Evolutionary conservation across 2,329 filamentous ascomycete species (phyloP), one percentile per base, ranked within the genome.

Genomic region (Aspergillus sp.): DNA sequence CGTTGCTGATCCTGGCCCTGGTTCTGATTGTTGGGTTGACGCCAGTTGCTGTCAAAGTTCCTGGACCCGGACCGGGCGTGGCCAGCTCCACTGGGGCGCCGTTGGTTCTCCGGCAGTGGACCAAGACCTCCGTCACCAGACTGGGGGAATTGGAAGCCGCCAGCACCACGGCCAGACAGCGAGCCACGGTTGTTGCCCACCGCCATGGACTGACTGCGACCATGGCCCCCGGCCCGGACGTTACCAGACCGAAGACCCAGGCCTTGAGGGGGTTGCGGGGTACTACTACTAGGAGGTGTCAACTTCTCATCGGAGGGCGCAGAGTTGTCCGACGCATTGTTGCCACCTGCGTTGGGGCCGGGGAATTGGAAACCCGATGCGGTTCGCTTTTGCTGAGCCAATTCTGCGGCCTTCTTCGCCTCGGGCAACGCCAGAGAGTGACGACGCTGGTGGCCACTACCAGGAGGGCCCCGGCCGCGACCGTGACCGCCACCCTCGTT

Each of bases 41-140:
- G 86, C 93, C 93, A 98, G 71, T 98, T 98, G 60, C 90, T 84
- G 57, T 98, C 93, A 62, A 97, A 97, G 71, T 97, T 98, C 53
- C 93, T 83, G 27, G 93, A 98, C 7, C 81, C 81, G 30, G 83
- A 85, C 52, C 93, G 82, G 53, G 80, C 83, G 65, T 98, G 93
- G 47, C 88, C 85, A 38, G 68, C 59, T 55, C 81, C 78, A 58
- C 85, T 86, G 57, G 85, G 83, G 57, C 88, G 86, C 51, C 87
- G 84, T 57, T 82, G 77, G 63, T 89, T 86, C 56, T 93, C 88
- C 9, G 71, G 62, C 52, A 72, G 69, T 51, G 67, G 71, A 50
- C 49, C 61, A 55, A 73, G 66, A 47, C 85, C 75, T 19, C 19
- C 19, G 52, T 73, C 74, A 12, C 71, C 74, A 43, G 74, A 65